Evolutionary conservation across 495 filamentous ascomycete genomes (phyloP).

Genomic region (Xylaria acuta): DNA sequence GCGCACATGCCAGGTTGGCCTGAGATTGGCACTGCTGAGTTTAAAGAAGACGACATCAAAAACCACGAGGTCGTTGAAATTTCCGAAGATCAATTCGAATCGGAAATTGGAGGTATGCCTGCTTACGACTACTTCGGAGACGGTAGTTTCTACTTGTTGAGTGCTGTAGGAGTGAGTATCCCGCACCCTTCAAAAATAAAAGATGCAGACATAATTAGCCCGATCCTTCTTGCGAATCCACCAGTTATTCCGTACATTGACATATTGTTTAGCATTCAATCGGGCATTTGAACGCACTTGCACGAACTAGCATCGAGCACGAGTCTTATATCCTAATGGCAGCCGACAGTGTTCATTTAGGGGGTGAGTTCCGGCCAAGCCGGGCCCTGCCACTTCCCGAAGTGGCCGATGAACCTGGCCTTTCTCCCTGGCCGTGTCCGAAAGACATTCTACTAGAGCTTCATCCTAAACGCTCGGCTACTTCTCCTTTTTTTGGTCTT

Average conservation of each 20-base stretch:
- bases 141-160: not conserved
- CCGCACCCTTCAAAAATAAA: too few relatives aligned
- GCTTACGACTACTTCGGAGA: not conserved
- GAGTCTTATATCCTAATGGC: not conserved
- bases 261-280: not conserved
- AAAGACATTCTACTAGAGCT: not conserved
- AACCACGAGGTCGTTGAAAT: too few relatives aligned
- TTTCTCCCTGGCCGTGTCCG: not conserved
- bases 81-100: not conserved
- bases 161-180: not conserved
- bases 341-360: not conserved
- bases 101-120: not conserved
- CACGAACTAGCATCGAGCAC: not conserved
- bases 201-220: too few relatives aligned
- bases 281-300: not conserved
- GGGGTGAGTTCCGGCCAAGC: not conserved
- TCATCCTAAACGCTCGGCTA: not conserved
- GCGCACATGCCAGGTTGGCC: not conserved
- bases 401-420: not conserved
- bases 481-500: not conserved
- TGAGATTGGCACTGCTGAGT: not conserved
- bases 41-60: not conserved
- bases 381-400: not conserved
- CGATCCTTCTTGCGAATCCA: too few relatives aligned
- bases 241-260: too few relatives aligned